Percentiles rank a stretch among this genome's conserved stretches.
Conservation (phyloP, 148 eudicot genomes). For the Chenopodium berlandieri region DNA sequence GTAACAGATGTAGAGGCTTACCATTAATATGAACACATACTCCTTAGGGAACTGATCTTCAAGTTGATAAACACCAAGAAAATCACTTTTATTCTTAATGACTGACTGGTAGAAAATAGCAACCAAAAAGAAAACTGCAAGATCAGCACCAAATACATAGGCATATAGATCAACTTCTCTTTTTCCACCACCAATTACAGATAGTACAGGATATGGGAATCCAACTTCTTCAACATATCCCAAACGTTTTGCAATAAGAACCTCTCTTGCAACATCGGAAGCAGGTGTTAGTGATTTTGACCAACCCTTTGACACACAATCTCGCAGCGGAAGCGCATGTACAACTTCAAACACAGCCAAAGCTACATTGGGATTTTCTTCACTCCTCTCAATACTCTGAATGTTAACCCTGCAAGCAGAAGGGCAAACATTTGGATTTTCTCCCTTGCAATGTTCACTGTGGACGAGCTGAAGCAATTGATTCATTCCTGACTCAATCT, state of each 20-base stretch:
- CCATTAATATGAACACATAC: conserved; percentile 87
- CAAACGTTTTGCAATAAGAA: conserved; percentile 54
- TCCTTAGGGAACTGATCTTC: conserved; percentile 99
- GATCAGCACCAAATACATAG: conserved; percentile 91
- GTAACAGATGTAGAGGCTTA: conserved; percentile 26
- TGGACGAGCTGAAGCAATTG: conserved; percentile 71
- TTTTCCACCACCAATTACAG: conserved; percentile 95
- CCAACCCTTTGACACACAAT: conserved; percentile 53
- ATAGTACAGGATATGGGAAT: conserved; percentile 75
- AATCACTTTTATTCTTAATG: conserved; percentile 87
- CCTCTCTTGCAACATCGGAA: conserved; percentile 93
- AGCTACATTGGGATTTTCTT: conserved; percentile 67
- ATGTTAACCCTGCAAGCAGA: conserved; percentile 81
- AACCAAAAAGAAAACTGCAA: conserved; percentile 89
- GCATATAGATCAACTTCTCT: conserved; percentile 98
- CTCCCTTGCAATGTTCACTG: conserved; percentile 64
- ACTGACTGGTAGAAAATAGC: conserved; percentile 89
- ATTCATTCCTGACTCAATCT: conserved; percentile 83
- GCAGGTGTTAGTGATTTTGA: conserved; percentile 90
- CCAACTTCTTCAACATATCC: conserved; percentile 67
- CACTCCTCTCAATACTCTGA: conserved; percentile 90
- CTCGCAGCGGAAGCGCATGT: conserved; percentile 62
- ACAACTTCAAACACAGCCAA: conserved; percentile 94
- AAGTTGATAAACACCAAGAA: conserved; percentile 96
- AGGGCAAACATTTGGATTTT: conserved; percentile 46